Conservation (phyloP, 371 early-diverging fungal species). For the Mortierella sp. region DNA sequence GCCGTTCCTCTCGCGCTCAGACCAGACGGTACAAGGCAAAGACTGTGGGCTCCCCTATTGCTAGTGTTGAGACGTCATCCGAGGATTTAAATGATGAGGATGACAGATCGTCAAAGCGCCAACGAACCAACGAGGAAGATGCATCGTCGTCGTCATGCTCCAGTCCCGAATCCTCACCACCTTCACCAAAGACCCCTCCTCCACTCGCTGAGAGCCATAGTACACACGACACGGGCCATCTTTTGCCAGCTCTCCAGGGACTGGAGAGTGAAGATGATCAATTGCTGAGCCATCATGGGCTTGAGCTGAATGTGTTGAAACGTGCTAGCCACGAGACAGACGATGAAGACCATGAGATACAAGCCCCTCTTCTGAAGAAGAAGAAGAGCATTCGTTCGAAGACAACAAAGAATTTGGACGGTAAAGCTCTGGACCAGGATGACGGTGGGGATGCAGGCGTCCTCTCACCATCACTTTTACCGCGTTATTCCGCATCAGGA, state of each 20-base stretch:
- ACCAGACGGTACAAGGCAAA: slow-evolving; percentile 10
- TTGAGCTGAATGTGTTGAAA: too few relatives aligned
- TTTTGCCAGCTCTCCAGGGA: too few relatives aligned
- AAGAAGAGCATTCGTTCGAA: background rate
- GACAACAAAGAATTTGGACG: slow-evolving; percentile 1
- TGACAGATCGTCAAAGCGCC: slow-evolving; percentile 12
- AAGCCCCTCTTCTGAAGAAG: background rate
- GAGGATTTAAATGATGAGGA: background rate
- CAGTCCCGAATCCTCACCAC: slow-evolving; percentile 36
- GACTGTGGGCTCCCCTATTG: background rate
- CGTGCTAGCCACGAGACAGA: too few relatives aligned
- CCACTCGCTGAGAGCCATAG: slow-evolving; percentile 11
- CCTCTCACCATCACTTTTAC: slow-evolving; percentile 27
- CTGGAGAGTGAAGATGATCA: background rate
- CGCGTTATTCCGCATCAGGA: slow-evolving; percentile 5
- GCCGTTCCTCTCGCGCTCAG: slow-evolving; percentile 13
- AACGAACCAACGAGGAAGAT: slow-evolving; percentile 31
- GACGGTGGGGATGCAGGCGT: slow-evolving; percentile 33
- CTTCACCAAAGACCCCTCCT: slow-evolving; percentile 42
- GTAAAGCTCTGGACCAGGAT: background rate
- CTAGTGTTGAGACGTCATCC: background rate
- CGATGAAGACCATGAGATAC: too few relatives aligned
- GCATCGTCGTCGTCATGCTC: slow-evolving; percentile 22
- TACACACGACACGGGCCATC: background rate
- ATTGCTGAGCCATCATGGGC: too few relatives aligned